Evolutionary conservation across 78 protist species (phyloP).

Genomic region (Salpingoeca rosetta): DNA sequence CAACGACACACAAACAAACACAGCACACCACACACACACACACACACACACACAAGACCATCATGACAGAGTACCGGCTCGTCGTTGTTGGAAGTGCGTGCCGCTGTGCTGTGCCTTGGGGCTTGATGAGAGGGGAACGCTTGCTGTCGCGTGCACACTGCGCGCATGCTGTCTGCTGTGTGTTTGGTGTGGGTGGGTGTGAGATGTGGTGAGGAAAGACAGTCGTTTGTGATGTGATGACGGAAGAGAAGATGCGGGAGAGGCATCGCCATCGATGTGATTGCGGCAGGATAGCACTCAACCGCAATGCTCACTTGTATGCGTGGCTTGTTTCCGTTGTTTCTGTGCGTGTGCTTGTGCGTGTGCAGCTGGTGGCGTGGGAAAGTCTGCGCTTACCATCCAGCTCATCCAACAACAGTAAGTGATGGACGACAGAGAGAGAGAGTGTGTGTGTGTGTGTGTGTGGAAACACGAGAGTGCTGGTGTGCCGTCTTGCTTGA

Average conservation of each 20-base stretch:
- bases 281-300: neutral
- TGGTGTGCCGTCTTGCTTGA: no score
- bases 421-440: neutral
- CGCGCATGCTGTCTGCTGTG: neutral
- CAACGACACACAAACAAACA: no score
- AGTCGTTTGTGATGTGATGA: neutral
- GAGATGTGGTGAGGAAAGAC: neutral
- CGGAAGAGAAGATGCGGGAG: neutral
- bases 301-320: neutral
- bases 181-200: neutral
- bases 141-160: neutral
- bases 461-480: no score
- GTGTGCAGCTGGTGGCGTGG: conserved; percentile 38
- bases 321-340: neutral
- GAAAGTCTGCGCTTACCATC: conserved; percentile 58
- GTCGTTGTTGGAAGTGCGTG: conserved; percentile 34
- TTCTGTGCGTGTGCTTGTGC: neutral
- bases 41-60: no score
- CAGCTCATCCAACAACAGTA: conserved; percentile 52
- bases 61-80: conserved; percentile 28
- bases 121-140: neutral
- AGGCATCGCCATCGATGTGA: neutral
- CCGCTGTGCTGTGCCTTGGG: neutral
- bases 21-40: no score
- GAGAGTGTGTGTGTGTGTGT: no score